Evolutionary conservation across 371 early-diverging fungal species (phyloP).

Genomic region (Syncephalastrum contaminatum): DNA sequence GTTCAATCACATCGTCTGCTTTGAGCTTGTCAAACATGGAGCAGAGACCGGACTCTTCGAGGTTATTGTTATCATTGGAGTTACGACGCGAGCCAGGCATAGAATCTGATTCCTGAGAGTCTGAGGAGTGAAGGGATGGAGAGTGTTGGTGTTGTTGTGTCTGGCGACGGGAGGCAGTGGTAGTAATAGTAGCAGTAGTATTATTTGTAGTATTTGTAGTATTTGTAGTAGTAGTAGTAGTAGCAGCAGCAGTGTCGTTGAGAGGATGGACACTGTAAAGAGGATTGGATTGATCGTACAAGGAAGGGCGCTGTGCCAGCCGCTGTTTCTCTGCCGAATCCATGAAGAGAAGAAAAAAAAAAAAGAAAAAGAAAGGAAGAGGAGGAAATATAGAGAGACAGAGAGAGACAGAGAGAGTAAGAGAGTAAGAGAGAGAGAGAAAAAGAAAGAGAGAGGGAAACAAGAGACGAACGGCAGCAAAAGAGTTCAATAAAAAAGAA

Average conservation of each 20-base stretch:
- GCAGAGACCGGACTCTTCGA: slow-evolving; percentile 12
- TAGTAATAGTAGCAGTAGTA: background rate
- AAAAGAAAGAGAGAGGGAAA: slow-evolving; percentile 3
- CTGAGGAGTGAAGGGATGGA: slow-evolving; percentile 7
- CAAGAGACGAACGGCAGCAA: background rate
- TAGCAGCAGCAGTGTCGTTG: slow-evolving; percentile 1
- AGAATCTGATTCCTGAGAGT: slow-evolving; percentile 27
- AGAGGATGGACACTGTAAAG: slow-evolving; percentile 8
- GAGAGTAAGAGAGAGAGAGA: background rate
- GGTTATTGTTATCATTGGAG: slow-evolving; percentile 28
- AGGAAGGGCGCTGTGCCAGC: background rate
- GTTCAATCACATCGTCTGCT: slow-evolving; percentile 2
- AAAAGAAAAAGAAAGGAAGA: background rate
- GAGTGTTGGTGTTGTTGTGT: slow-evolving; percentile 1
- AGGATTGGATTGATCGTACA: too few species aligned
- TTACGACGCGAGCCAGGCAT: slow-evolving; percentile 39
- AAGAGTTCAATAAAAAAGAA: slow-evolving; percentile 1
- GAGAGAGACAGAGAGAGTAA: slow-evolving; percentile 2
- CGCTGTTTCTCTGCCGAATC: slow-evolving; percentile 10
- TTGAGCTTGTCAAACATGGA: slow-evolving; percentile 17
- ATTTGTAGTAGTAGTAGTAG: too few species aligned
- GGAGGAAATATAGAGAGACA: slow-evolving; percentile 3
- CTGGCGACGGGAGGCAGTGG: background rate
- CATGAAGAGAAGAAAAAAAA: slow-evolving; percentile 5
- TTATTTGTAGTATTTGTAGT: background rate